Percentiles rank a stretch among this genome's conserved stretches.
phyloP scores from a whole-genome alignment of 345 rosid species.

The Moricandia moricandioides region DNA sequence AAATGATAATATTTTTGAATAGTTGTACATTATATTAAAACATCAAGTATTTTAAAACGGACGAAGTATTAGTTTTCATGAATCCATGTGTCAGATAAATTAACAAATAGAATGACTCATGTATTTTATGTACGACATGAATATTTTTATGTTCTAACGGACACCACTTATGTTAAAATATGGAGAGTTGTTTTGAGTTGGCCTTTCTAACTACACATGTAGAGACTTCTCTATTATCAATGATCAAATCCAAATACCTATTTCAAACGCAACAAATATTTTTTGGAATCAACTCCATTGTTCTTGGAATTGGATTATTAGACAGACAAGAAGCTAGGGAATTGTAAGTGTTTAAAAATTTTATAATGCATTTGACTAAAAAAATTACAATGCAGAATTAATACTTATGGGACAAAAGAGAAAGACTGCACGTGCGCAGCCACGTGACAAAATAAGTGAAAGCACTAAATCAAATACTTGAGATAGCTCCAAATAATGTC shows the following conservation, averaged over 20 bases:
- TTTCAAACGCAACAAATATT: neutral
- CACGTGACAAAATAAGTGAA: conserved; percentile 16
- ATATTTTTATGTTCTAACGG: neutral
- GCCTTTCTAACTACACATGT: neutral
- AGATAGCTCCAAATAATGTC: neutral
- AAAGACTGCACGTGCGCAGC: conserved; percentile 3
- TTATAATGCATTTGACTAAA: too few species aligned
- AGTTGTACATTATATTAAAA: too few species aligned
- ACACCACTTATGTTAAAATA: neutral
- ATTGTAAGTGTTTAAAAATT: neutral
- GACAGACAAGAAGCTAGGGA: neutral
- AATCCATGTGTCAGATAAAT: too few species aligned
- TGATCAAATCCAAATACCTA: neutral
- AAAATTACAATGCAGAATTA: neutral
- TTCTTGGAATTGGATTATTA: neutral
- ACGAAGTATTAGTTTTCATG: too few species aligned
- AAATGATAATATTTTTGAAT: too few species aligned
- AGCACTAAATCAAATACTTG: neutral
- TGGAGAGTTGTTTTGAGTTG: neutral
- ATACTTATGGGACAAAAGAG: neutral
- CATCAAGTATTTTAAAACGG: too few species aligned
- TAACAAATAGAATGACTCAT: neutral
- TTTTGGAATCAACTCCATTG: neutral
- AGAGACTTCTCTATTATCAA: neutral
- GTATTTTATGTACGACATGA: neutral